A percentile compares a stretch with the other conserved stretches of the same genome.
These are phyloP conservation scores for Trichophyton rubrum DNA, from an alignment of 2,329 filamentous ascomycete species.

Conservation along the genomic window DNA sequence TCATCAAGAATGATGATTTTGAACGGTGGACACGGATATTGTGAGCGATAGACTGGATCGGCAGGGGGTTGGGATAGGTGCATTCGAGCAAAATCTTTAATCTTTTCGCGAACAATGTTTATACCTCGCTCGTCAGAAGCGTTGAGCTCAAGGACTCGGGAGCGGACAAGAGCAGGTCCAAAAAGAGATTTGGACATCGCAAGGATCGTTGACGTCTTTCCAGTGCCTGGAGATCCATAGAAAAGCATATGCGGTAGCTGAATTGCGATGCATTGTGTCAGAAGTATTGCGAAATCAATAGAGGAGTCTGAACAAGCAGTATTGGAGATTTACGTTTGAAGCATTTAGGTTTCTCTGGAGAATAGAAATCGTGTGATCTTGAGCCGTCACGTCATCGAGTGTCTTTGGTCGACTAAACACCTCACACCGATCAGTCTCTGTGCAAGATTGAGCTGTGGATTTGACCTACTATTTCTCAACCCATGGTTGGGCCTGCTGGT, in stretches of 20 bases:
- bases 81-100: slow-evolving; percentile 95
- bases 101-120: slow-evolving; percentile 89
- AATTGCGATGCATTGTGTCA: slow-evolving; percentile 13
- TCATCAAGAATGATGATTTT: slow-evolving; percentile 99
- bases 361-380: slow-evolving; percentile 92
- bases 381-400: slow-evolving; percentile 85
- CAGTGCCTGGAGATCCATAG: slow-evolving; percentile 93
- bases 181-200: slow-evolving; percentile 96
- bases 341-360: slow-evolving; percentile 87
- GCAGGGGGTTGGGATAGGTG: slow-evolving; percentile 73
- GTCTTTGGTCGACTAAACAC: slow-evolving; percentile 70
- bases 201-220: slow-evolving; percentile 95
- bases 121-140: slow-evolving; percentile 98
- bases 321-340: slow-evolving; percentile 54
- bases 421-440: neutral
- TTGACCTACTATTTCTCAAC: slow-evolving; percentile 85
- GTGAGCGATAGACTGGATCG: slow-evolving; percentile 48
- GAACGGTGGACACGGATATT: slow-evolving; percentile 91
- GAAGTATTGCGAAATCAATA: neutral
- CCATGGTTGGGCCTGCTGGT: slow-evolving; percentile 71
- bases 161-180: slow-evolving; percentile 82
- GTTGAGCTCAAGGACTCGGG: slow-evolving; percentile 95
- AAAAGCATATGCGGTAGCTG: slow-evolving; percentile 97
- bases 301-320: neutral
- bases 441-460: neutral